Conservation (phyloP, 257 asterid species). For the Nyctanthes arbortristis region DNA sequence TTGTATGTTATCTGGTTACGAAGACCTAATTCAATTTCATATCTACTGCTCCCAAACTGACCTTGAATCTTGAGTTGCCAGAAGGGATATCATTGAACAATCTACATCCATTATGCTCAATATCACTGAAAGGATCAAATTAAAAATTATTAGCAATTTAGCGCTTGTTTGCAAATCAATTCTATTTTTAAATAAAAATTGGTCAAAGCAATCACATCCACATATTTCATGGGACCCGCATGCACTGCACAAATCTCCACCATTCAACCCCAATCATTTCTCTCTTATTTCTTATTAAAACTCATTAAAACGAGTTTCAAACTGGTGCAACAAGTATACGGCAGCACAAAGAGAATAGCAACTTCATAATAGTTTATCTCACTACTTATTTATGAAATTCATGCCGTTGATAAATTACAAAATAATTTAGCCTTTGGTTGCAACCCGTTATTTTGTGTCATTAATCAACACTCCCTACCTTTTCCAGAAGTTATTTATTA, state of each 20-base stretch:
- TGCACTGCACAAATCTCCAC: too few species aligned
- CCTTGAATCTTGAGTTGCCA: conserved; percentile 94
- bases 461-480: neutral
- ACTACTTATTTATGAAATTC: neutral
- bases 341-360: neutral
- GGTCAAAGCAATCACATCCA: too few species aligned
- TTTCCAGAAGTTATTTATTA: neutral
- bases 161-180: too few species aligned
- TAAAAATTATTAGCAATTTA: conserved; percentile 10
- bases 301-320: too few species aligned
- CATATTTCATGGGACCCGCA: too few species aligned
- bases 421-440: neutral
- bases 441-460: neutral
- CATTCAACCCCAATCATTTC: too few species aligned
- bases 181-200: too few species aligned
- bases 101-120: conserved; percentile 73
- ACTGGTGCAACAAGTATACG: neutral
- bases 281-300: too few species aligned
- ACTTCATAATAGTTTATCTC: neutral
- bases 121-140: conserved; percentile 54
- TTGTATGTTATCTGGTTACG: too few species aligned
- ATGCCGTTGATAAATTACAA: neutral
- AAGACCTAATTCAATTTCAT: neutral
- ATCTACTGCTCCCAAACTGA: conserved; percentile 25
- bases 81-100: conserved; percentile 82